Evolutionary conservation across 371 early-diverging fungal species (phyloP), one percentile per base, ranked within the genome.

Genomic region (Coemansia sp.): DNA sequence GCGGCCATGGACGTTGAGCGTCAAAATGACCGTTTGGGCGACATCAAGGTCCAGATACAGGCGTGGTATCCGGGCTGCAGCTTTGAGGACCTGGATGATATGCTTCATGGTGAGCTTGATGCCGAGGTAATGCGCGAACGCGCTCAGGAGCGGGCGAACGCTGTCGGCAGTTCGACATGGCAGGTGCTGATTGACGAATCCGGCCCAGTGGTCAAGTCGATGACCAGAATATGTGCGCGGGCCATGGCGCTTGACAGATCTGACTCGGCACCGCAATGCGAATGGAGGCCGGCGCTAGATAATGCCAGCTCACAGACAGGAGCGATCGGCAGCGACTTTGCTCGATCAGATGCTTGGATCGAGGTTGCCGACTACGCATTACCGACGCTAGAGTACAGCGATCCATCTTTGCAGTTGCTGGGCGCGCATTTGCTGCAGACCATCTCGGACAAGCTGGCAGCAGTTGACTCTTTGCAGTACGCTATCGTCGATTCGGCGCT

Each of bases 1-100:
- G 76, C 78, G 1, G 86, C 85, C 47, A 83, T 81, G 78, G 83
- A 85, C 20, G 66, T 87, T 20, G 79, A 76, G 36, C 69, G 81
- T 5, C 71, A 78, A 12, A 86, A 88, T 65, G 88, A 88, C 36
- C 76, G 79, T 43, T 69, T 88, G 7, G 63, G 70, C 16, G 82
- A 83, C 12, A 55, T 76, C n/a, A 66, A 68, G 51, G 50, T 63
- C 1, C 75, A 81, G 59, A 56, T 81, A 36, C 65, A 65, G 41
- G 78, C 80, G 54, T 77, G 76, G 70, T 69, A 63, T 38, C 78
- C 78, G 16, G 68, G 67, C 0, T 77, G 71, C 50, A 67, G 70
- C 31, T 36, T 72, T 8, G 61, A 66, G 2, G 67, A 80, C 6
- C 66, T 85, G 4, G 78, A 81, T 41, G 68, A 66, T 4, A 71